Percentiles rank a stretch among this genome's conserved stretches.
phyloP scores from a whole-genome alignment of 495 filamentous ascomycete genomes.

The Emericellopsis terricola region DNA sequence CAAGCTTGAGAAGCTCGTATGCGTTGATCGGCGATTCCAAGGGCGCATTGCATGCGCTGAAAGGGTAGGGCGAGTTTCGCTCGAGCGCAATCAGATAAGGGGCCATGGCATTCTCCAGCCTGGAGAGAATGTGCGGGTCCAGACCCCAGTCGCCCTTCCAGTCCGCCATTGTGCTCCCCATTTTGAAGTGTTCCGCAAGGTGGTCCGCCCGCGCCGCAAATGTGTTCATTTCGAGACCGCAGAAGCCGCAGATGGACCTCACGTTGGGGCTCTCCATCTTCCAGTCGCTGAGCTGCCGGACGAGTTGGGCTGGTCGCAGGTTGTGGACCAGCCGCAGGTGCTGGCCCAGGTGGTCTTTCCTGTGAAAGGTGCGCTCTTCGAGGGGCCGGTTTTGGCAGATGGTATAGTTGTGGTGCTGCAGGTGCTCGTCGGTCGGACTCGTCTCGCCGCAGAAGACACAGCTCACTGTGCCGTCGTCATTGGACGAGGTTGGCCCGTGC shows the following conservation, averaged over 20 bases:
- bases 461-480: slow-evolving; percentile 27
- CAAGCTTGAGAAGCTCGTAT: slow-evolving; percentile 31
- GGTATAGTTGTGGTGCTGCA: slow-evolving; percentile 51
- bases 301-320: slow-evolving; percentile 33
- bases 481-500: slow-evolving; percentile 32
- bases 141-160: slow-evolving; percentile 63
- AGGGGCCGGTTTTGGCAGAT: slow-evolving; percentile 45
- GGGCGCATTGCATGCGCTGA: slow-evolving; percentile 16
- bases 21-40: slow-evolving; percentile 19
- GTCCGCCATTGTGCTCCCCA: slow-evolving; percentile 43
- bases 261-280: slow-evolving; percentile 37
- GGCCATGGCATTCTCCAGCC: slow-evolving; percentile 47
- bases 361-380: slow-evolving; percentile 53
- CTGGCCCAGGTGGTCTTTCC: slow-evolving; percentile 70
- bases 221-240: slow-evolving; percentile 33
- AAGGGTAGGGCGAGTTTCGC: slow-evolving; percentile 27
- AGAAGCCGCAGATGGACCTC: slow-evolving; percentile 51
- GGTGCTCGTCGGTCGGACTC: slow-evolving; percentile 39
- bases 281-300: slow-evolving; percentile 44
- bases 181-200: slow-evolving; percentile 49
- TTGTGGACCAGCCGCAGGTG: slow-evolving; percentile 63
- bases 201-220: slow-evolving; percentile 40
- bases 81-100: slow-evolving; percentile 42
- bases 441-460: slow-evolving; percentile 50
- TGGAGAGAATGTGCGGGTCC: slow-evolving; percentile 33